Conservation (phyloP, 148 eudicot genomes). For the Dysphania ambrosioides region DNA sequence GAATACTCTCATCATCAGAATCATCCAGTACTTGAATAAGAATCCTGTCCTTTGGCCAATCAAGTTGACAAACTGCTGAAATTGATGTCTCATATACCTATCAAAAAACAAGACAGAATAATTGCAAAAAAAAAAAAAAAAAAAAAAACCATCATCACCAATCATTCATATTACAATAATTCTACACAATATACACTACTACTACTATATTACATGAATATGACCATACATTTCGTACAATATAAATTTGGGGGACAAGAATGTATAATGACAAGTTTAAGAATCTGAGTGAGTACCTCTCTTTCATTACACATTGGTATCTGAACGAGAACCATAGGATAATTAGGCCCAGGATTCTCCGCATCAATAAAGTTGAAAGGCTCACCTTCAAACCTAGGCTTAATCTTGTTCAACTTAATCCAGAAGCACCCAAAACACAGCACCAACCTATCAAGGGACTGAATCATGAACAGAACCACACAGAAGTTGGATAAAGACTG, state of each 20-base stretch:
- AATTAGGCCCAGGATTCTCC: conserved; percentile 34
- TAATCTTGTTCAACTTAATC: conserved; percentile 46
- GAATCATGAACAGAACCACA: conserved; percentile 49
- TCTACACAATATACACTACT: background rate
- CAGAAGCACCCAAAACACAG: conserved; percentile 58
- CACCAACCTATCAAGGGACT: conserved; percentile 46
- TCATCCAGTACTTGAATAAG: conserved; percentile 68
- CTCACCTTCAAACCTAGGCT: conserved; percentile 36
- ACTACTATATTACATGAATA: too few species aligned
- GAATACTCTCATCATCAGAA: conserved; percentile 58
- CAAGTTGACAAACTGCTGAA: conserved; percentile 62
- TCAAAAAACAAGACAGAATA: background rate
- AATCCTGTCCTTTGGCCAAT: conserved; percentile 63
- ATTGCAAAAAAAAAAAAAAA: too few species aligned
- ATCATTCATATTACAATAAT: background rate
- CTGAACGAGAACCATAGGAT: conserved; percentile 64
- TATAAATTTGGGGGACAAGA: background rate
- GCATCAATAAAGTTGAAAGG: conserved; percentile 35
- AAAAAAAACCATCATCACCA: background rate
- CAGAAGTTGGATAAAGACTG: conserved; percentile 42
- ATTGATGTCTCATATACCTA: conserved; percentile 77
- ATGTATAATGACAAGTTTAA: background rate
- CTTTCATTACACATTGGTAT: conserved; percentile 60
- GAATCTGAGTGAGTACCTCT: conserved; percentile 32
- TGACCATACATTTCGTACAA: background rate